Evolutionary conservation across 495 filamentous ascomycete genomes (phyloP), one percentile per base, ranked within the genome.

Genomic region (Aspergillus nidulans): DNA sequence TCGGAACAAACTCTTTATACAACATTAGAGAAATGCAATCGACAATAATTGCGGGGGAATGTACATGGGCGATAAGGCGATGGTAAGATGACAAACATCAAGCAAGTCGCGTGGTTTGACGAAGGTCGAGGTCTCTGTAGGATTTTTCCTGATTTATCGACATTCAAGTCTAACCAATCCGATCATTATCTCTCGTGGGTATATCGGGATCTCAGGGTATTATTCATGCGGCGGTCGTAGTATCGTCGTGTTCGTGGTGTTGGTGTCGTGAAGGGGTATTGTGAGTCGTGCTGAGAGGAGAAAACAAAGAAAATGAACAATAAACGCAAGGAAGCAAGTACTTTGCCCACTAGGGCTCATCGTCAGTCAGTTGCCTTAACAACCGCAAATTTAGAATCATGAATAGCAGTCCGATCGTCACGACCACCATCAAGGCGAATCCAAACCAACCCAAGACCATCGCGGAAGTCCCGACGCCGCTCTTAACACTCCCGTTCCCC

Each of bases 391-490:
- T 95, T 66, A 96, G 73, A 57, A 95, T 95, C 92, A 97, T 97
- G 59, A 97, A 87, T 34, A 97, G 76, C 68, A 97, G 69, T 21
- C 92, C 92, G 65, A 97, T 95, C 16, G 92, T 96, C 25, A 96
- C 91, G 30, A 97, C 84, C 51, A 97, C 92, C 57, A 97, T 77
- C 54, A 97, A 64, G 28, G 87, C 88, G 63, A 97, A 97, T 13
- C 90, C 88, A 69, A 97, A 97, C 92, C 92, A 97, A 23, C 92
- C 92, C 62, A 97, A 78, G 25, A 97, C 88, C 90, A 97, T 97
- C 9, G 92, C 92, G 3, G 85, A 88, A 5, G 88, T 88, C 2
- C 92, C 92, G 36, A 97, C 91, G 13, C 92, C 92, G 49, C 86
- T 88, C 69, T 82, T 78, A 15, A 97, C 89, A 61, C 86, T 91